Evolutionary conservation across 2,329 filamentous ascomycete species (phyloP).

Genomic region (Bipolaris gigantea): DNA sequence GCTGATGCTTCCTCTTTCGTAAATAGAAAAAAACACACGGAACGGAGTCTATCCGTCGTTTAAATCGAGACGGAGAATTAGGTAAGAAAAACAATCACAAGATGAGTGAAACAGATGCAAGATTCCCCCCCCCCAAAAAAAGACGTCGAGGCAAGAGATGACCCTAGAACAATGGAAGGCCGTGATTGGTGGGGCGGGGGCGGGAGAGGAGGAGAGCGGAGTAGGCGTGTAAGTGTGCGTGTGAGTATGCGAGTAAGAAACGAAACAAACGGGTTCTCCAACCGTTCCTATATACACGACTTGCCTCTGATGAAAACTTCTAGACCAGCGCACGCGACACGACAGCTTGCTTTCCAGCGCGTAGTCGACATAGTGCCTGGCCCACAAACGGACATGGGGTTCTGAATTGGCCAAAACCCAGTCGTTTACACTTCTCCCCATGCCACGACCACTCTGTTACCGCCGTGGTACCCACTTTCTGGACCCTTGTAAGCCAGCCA

Average conservation of each 20-base stretch:
- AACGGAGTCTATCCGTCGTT: neutral
- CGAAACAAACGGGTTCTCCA: neutral
- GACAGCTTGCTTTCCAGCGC: conserved; percentile 7
- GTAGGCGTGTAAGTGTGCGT: neutral
- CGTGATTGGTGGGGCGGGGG: too few relatives aligned
- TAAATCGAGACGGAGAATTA: neutral
- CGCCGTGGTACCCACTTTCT: conserved; percentile 10
- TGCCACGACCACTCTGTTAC: conserved; percentile 6
- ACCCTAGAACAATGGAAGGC: too few relatives aligned
- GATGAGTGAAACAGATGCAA: neutral
- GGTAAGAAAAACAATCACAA: neutral
- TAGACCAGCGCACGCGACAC: conserved; percentile 1
- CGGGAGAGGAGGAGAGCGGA: too few relatives aligned
- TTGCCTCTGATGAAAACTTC: neutral
- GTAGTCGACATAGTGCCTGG: neutral
- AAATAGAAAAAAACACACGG: neutral
- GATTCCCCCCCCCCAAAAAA: neutral
- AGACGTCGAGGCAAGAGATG: neutral
- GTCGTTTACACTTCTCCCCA: neutral
- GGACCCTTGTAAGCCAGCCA: neutral
- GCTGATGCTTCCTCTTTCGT: neutral
- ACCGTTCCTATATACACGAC: conserved; percentile 10
- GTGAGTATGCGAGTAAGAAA: conserved; percentile 1
- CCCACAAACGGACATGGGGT: too few relatives aligned
- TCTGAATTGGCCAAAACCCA: neutral